Base-by-base conservation (phyloP, 1,284 basidiomycete genomes). In the Trichosporon faecale region DNA sequence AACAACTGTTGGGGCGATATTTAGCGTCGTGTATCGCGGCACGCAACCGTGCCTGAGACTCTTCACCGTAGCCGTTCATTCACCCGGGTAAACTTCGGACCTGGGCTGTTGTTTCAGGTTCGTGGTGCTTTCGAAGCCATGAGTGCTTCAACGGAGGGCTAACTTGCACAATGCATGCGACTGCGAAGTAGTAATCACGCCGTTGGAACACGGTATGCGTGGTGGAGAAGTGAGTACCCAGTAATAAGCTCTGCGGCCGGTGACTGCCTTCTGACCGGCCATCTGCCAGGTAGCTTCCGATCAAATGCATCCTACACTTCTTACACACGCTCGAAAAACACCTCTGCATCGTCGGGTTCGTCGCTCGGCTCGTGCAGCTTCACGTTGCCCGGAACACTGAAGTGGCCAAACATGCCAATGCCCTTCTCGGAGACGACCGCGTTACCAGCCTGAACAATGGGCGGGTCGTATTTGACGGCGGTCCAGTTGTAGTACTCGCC, bases 401-500 rank as follows among this genome's bases (percentile, higher is more conserved):
- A 69, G 14, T 44, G 40, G 7, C 61, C 65, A 33, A 66, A 69
- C 68, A 69, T 69, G 46, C 68, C 68, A 14, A 69, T 37, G 25
- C 68, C 68, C 4, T 64, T 29, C 14, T n/a, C 23, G 3, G 68
- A 64, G 11, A 66, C 65, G 33, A 69, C 65, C 0, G 60, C 57
- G 18, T 5, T 33, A 35, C 61, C 61, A 7, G 16, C n/a, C n/a
- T 23, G 14, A 1, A 40, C 1, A 21, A 64, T 21, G 9, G 61
- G 33, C 33, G 35, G 61, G 27, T 60, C 55, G 55, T 60, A 60
- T 27, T 29, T 60, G 61, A n/a, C 14, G 2, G 18, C 35, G 63
- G 76, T 74, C 44, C 67, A 70, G 66, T 77, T 64, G 33, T 37
- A 64, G n/a, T 14, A n/a, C n/a, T 25, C 16, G 9, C 61, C 61